Conservation (phyloP, 2,329 filamentous ascomycete genomes). For the Colletotrichum melonis region DNA sequence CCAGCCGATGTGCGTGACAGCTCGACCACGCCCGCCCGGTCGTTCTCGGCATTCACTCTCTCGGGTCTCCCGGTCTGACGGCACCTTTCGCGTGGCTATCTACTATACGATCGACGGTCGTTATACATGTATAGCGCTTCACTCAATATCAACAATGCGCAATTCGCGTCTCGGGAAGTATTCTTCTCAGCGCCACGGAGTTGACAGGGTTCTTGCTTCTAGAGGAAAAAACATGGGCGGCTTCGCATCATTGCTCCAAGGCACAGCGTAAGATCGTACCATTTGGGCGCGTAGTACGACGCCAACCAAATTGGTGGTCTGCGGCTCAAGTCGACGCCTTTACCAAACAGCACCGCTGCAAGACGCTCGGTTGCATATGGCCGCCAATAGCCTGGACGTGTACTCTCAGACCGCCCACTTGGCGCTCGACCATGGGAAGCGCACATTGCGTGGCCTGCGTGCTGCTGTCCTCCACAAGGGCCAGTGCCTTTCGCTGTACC, state of each 20-base stretch:
- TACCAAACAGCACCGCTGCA: neutral
- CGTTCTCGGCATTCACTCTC: constrained; percentile 21
- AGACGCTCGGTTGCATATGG: neutral
- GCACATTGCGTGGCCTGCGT: constrained; percentile 21
- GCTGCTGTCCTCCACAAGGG: neutral
- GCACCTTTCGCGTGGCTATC: constrained; percentile 6
- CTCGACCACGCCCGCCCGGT: constrained; percentile 8
- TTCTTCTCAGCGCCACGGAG: neutral
- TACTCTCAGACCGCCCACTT: constrained; percentile 10
- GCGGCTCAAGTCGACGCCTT: neutral
- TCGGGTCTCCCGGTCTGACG: constrained; percentile 17
- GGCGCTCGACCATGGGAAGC: constrained; percentile 7
- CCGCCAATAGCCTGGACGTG: neutral
- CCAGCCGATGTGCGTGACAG: constrained; percentile 13
- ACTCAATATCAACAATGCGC: neutral
- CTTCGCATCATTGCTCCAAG: neutral
- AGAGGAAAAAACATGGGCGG: neutral
- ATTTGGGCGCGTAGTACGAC: neutral
- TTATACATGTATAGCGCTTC: constrained; percentile 1
- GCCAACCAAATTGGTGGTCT: neutral
- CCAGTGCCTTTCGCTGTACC: neutral
- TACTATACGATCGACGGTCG: neutral
- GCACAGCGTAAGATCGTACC: constrained; percentile 6
- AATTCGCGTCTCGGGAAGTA: neutral
- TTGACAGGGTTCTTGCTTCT: neutral